These are phyloP conservation scores for Chlamydomonas eustigma DNA, from an alignment of 139 green algal genomes.

Conservation along the genomic window DNA sequence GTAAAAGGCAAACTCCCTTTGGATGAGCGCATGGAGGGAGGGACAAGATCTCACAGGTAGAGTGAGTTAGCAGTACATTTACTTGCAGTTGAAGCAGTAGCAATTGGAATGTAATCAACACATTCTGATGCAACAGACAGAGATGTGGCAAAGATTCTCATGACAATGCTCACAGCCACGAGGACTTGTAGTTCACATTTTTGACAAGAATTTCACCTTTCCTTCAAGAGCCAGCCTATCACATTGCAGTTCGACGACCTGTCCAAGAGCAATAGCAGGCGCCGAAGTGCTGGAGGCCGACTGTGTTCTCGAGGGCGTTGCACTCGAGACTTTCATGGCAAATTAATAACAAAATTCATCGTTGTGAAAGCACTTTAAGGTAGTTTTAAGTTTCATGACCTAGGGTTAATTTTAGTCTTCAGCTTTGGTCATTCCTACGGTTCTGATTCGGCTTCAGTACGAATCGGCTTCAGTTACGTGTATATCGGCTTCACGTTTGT, in stretches of 20 bases:
- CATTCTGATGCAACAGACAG: neutral
- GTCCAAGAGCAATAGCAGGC: neutral
- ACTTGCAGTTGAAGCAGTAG: neutral
- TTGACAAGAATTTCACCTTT: neutral
- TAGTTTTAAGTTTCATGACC: too few relatives aligned
- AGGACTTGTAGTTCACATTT: neutral
- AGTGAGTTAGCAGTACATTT: neutral
- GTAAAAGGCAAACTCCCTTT: constrained; percentile 58
- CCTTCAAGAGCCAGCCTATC: neutral
- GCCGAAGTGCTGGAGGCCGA: too few relatives aligned
- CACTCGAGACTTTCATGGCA: too few relatives aligned
- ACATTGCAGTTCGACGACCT: neutral
- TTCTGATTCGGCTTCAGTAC: too few relatives aligned
- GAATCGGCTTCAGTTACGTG: too few relatives aligned
- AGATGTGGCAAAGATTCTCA: neutral
- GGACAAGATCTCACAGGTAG: neutral
- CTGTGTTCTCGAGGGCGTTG: too few relatives aligned
- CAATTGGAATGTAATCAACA: neutral
- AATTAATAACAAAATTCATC: too few relatives aligned
- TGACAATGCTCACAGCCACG: neutral
- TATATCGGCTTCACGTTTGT: too few relatives aligned
- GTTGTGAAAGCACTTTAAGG: too few relatives aligned
- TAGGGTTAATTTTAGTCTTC: too few relatives aligned
- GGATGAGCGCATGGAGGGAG: neutral
- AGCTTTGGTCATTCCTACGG: too few relatives aligned